Evolutionary conservation across 495 filamentous ascomycete genomes (phyloP).

Genomic region (Tetracladium marchalianum): DNA sequence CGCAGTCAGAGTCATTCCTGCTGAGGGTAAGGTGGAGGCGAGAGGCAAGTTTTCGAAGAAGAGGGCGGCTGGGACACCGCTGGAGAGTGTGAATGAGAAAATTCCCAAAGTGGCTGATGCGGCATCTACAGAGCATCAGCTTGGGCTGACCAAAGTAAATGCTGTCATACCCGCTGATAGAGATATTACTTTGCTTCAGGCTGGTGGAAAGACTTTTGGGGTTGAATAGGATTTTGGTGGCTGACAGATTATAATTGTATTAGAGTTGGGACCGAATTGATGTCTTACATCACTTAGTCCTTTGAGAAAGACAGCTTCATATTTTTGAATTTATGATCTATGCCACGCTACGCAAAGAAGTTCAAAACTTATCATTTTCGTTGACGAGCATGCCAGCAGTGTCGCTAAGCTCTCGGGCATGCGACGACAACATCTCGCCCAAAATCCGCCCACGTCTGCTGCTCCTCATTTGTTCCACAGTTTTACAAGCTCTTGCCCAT

Average conservation of each 20-base stretch:
- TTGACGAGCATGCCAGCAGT: background rate
- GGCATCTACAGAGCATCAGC: conserved; percentile 1
- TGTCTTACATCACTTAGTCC: too few relatives aligned
- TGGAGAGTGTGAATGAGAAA: background rate
- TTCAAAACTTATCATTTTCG: background rate
- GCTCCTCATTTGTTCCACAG: too few relatives aligned
- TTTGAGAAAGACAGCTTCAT: too few relatives aligned
- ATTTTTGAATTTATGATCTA: too few relatives aligned
- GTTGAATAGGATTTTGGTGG: too few relatives aligned
- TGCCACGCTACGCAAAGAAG: too few relatives aligned
- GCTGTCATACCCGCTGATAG: background rate
- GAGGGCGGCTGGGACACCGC: conserved; percentile 23
- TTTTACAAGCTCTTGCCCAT: conserved; percentile 83
- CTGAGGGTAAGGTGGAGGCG: conserved; percentile 67
- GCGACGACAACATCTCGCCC: background rate
- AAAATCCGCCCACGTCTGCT: too few relatives aligned
- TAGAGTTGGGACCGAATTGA: too few relatives aligned
- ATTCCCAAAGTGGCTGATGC: background rate
- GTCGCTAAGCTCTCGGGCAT: background rate
- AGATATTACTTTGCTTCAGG: background rate
- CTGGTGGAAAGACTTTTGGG: too few relatives aligned
- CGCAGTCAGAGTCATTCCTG: conserved; percentile 68
- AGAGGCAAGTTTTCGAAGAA: conserved; percentile 57
- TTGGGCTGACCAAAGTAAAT: background rate
- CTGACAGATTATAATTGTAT: too few relatives aligned